phyloP scores from a whole-genome alignment of 768 basidiomycete species.

The Suillus clintonianus region DNA sequence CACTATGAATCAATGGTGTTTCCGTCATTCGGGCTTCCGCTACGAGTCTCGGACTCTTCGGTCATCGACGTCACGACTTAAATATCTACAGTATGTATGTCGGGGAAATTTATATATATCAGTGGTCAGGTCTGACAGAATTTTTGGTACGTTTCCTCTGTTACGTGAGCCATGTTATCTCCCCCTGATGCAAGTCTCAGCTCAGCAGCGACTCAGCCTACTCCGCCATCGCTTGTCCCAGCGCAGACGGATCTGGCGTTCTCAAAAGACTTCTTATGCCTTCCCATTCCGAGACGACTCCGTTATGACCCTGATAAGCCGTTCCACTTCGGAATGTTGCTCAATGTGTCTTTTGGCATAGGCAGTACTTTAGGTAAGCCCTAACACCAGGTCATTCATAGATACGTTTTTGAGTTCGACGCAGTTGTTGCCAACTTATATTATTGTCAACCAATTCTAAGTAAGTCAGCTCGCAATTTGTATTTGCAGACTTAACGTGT shows the following conservation, averaged over 20 bases:
- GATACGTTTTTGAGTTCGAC: background rate
- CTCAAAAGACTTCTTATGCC: conserved; percentile 41
- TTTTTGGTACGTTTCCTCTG: background rate
- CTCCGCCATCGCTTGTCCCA: background rate
- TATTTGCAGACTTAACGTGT: background rate
- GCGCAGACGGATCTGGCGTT: background rate
- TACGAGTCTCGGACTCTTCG: background rate
- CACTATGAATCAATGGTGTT: background rate
- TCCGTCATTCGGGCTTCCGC: background rate
- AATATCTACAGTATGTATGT: background rate
- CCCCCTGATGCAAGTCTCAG: background rate
- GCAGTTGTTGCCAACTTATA: conserved; percentile 67
- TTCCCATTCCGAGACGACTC: conserved; percentile 46
- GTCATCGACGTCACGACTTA: background rate
- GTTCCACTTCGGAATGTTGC: conserved; percentile 35
- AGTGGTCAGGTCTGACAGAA: background rate
- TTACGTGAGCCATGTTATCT: background rate
- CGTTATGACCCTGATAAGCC: conserved; percentile 42
- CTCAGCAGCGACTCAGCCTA: background rate
- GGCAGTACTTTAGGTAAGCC: conserved; percentile 47
- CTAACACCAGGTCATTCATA: conserved; percentile 1
- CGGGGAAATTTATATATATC: background rate
- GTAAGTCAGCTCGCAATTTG: conserved; percentile 38
- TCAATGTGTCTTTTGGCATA: conserved; percentile 49
- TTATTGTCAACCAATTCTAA: conserved; percentile 80